Evolutionary conservation across 2,329 filamentous ascomycete genomes (phyloP).

Genomic region (Paecilomyces fulvus): DNA sequence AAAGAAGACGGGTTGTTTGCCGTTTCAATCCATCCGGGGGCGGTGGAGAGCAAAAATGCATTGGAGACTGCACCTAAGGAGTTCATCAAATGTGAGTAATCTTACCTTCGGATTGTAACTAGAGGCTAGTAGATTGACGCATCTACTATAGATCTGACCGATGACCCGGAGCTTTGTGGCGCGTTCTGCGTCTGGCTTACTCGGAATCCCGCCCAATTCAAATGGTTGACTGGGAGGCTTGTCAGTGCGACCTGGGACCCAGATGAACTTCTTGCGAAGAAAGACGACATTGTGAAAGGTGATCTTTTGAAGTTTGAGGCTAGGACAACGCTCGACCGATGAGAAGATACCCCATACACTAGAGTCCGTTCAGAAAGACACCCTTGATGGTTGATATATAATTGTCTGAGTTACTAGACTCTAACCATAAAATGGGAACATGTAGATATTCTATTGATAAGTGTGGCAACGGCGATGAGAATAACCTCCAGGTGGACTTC

Average conservation of each 20-base stretch:
- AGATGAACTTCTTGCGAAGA: conserved; percentile 32
- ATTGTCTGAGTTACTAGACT: no score
- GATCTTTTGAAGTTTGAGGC: conserved; percentile 11
- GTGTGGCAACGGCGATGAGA: conserved; percentile 20
- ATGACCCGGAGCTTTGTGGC: conserved; percentile 13
- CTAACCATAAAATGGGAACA: no score
- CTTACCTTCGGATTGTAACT: not conserved
- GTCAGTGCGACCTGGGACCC: conserved; percentile 40
- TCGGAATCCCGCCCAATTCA: conserved; percentile 13
- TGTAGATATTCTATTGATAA: no score
- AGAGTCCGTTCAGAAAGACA: not conserved
- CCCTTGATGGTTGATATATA: no score
- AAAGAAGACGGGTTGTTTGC: conserved; percentile 12
- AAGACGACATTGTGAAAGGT: conserved; percentile 31
- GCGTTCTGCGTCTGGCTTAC: conserved; percentile 12
- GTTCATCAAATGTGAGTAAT: conserved; percentile 9
- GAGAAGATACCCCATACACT: not conserved
- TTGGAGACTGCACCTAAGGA: conserved; percentile 13
- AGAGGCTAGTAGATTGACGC: not conserved
- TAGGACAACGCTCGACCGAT: conserved; percentile 2
- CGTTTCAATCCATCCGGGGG: conserved; percentile 26
- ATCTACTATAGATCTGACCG: conserved; percentile 8
- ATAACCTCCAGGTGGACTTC: conserved; percentile 45
- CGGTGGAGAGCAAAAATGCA: conserved; percentile 27
- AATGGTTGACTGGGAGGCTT: conserved; percentile 38